phyloP scores from a whole-genome alignment of 2,329 filamentous ascomycete species.

The Niveomyces coronatus region DNA sequence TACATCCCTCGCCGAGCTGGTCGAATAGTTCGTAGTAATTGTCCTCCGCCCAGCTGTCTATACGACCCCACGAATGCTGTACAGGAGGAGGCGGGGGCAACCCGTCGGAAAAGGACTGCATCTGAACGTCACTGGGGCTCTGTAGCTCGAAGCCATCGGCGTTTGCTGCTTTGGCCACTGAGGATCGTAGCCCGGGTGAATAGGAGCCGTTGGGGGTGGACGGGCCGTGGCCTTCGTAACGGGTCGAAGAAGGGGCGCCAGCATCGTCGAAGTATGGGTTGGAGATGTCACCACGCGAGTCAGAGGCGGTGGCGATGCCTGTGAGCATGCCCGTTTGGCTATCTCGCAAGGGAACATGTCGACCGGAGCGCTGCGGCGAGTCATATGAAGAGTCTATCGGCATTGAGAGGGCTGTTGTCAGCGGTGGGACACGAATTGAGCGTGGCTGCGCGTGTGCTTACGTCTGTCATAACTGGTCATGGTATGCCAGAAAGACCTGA shows the following conservation, averaged over 20 bases:
- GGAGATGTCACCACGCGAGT: constrained; percentile 77
- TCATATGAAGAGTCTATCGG: constrained; percentile 77
- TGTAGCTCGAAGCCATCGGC: constrained; percentile 60
- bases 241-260: constrained; percentile 39
- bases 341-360: constrained; percentile 80
- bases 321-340: constrained; percentile 74
- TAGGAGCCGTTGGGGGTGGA: constrained; percentile 61
- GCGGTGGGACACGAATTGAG: constrained; percentile 4
- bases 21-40: constrained; percentile 93
- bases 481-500: constrained; percentile 91
- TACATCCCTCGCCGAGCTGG: constrained; percentile 85
- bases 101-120: constrained; percentile 92
- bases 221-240: constrained; percentile 34
- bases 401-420: constrained; percentile 13
- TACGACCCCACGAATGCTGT: constrained; percentile 83
- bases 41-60: constrained; percentile 87
- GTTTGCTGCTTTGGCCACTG: constrained; percentile 54
- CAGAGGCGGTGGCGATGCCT: constrained; percentile 78
- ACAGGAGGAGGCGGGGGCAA: constrained; percentile 83
- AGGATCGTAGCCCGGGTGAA: constrained; percentile 81
- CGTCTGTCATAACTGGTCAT: constrained; percentile 65
- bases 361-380: constrained; percentile 83
- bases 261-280: constrained; percentile 69
- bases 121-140: constrained; percentile 74
- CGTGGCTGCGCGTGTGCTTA: constrained; percentile 28